Base-by-base conservation (phyloP, 257 asterid genomes). In the Prunella vulgaris region DNA sequence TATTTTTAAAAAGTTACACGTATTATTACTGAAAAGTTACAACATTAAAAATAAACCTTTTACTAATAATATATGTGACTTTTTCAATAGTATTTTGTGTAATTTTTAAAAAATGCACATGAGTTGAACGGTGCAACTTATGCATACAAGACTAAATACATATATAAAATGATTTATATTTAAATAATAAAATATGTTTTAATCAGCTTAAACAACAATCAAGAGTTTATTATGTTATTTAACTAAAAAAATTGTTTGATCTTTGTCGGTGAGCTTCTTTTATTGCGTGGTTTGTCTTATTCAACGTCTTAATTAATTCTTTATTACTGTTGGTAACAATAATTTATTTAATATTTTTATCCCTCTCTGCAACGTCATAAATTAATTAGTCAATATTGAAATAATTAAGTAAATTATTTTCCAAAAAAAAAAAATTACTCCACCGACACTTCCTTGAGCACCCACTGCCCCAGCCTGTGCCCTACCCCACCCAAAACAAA, bases 361-460 rank as follows among this genome's bases (percentile, higher is more conserved):
- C 21, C 48, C 48, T 10, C 48, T 10, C 48, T 10, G n/a, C 15
- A 40, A 12, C 48, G 15, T 12, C 7, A 40, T 10, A 40, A 40
- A n/a, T n/a, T 14, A 14, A 10, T 0, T 44, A 44, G 20, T 44
- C 20, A n/a, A 13, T 7, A 44, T 44, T 46, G 8, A n/a, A 46
- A n/a, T 3, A 46, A 46, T 46, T 46, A 46, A 46, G 15, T 7
- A 51, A 17, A 51, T 67, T 13, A 32, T 17, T 18, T 18, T 18
- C 14, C 27, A 51, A 2, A 18, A 18, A 7, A 13, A 0, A 54
- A 44, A 49, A 60, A 7, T 61, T 62, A 68, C 52, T 57, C 73
- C 80, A 70, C 80, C 80, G 80, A 76, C 80, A 57, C 80, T 64
- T 53, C 51, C 18, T 56, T 14, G 3, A 5, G 9, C 48, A 44